Evolutionary conservation across 768 basidiomycete genomes (phyloP).

Genomic region (Calocybe indica): DNA sequence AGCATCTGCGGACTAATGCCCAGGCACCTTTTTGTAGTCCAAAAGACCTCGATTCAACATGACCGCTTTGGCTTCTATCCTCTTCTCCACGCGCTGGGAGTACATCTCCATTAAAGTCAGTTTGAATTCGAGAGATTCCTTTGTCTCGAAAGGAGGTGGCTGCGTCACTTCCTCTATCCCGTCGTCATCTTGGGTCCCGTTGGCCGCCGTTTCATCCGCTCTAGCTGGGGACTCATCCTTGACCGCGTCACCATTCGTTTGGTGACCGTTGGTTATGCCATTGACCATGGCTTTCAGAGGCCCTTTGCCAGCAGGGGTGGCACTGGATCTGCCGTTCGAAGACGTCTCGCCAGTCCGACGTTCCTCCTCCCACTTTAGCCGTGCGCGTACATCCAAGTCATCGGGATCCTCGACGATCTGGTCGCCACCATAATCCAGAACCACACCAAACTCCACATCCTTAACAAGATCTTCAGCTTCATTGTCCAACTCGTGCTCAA

Average conservation of each 20-base stretch:
- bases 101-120: slow-evolving; percentile 88
- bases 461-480: slow-evolving; percentile 95
- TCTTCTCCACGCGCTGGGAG: slow-evolving; percentile 79
- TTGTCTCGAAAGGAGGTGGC: slow-evolving; percentile 78
- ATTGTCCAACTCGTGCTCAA: slow-evolving; percentile 96
- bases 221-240: slow-evolving; percentile 28
- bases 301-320: slow-evolving; percentile 30
- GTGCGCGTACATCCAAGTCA: slow-evolving; percentile 65
- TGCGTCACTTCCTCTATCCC: slow-evolving; percentile 59
- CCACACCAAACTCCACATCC: slow-evolving; percentile 93
- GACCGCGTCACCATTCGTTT: slow-evolving; percentile 30
- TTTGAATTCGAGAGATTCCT: slow-evolving; percentile 83
- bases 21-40: slow-evolving; percentile 86
- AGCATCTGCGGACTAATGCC: background rate
- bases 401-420: slow-evolving; percentile 72
- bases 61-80: slow-evolving; percentile 78
- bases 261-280: slow-evolving; percentile 39
- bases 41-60: slow-evolving; percentile 90
- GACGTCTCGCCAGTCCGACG: slow-evolving; percentile 23
- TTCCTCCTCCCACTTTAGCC: slow-evolving; percentile 45
- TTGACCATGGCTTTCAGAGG: slow-evolving; percentile 36
- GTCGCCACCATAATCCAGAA: slow-evolving; percentile 79
- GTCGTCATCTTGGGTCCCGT: slow-evolving; percentile 51
- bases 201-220: slow-evolving; percentile 44
- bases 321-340: slow-evolving; percentile 17